Conservation (phyloP, 2,329 filamentous ascomycete genomes). For the Thermomyces lanuginosus region DNA sequence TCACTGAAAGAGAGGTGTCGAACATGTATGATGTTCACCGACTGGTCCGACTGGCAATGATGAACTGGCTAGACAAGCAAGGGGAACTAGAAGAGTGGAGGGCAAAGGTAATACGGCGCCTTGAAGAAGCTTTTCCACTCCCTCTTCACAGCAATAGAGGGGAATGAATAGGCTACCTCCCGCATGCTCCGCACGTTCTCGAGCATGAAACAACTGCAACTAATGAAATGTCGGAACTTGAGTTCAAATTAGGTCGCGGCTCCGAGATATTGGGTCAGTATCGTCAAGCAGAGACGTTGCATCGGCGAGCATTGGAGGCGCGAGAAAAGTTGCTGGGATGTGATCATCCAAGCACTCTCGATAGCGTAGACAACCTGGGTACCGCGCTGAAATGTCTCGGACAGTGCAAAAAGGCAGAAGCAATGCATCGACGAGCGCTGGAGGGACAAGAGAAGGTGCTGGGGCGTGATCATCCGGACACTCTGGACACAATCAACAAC, state of each 20-base stretch:
- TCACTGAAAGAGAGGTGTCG: slow-evolving; percentile 3
- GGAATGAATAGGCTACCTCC: too few relatives aligned
- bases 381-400: too few relatives aligned
- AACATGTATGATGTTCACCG: slow-evolving; percentile 11
- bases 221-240: too few relatives aligned
- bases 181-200: too few relatives aligned
- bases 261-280: too few relatives aligned
- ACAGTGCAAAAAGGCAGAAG: slow-evolving; percentile 1
- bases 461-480: slow-evolving; percentile 7
- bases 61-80: slow-evolving; percentile 7
- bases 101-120: too few relatives aligned
- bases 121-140: too few relatives aligned
- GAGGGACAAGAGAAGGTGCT: slow-evolving; percentile 3
- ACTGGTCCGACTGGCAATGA: slow-evolving; percentile 10
- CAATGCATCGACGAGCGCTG: slow-evolving; percentile 1
- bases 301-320: slow-evolving; percentile 2
- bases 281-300: not conserved
- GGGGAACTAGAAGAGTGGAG: too few relatives aligned
- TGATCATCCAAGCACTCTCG: slow-evolving; percentile 9
- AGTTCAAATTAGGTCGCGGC: too few relatives aligned
- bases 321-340: slow-evolving; percentile 5
- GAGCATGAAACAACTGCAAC: too few relatives aligned
- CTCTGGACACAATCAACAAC: slow-evolving; percentile 8
- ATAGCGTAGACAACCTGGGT: slow-evolving; percentile 8
- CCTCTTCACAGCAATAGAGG: too few relatives aligned